Conservation (phyloP, 2,329 filamentous ascomycete genomes). For the Pleurostoma richardsiae region DNA sequence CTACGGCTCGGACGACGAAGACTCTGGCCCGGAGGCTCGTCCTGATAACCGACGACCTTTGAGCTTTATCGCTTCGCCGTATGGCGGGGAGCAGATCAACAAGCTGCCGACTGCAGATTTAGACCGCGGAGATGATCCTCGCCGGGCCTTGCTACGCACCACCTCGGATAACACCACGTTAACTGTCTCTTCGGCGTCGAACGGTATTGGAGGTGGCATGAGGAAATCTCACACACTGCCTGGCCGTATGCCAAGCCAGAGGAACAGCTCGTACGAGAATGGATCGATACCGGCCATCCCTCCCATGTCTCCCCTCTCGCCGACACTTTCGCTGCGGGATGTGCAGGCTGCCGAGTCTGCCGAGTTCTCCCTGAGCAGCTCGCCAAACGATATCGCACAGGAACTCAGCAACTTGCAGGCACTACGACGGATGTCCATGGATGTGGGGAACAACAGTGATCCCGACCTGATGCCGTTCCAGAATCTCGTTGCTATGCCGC, state of each 20-base stretch:
- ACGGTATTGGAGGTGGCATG: slow-evolving; percentile 24
- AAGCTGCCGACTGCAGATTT: slow-evolving; percentile 18
- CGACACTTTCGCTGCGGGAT: slow-evolving; percentile 47
- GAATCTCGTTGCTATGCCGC: slow-evolving; percentile 62
- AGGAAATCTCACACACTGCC: slow-evolving; percentile 40
- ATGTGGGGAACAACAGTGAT: slow-evolving; percentile 68
- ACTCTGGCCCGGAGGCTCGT: slow-evolving; percentile 33
- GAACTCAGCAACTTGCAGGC: slow-evolving; percentile 91
- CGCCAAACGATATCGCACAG: slow-evolving; percentile 83
- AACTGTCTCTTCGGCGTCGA: slow-evolving; percentile 15
- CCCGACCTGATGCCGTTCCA: slow-evolving; percentile 74
- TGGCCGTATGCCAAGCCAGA: slow-evolving; percentile 30
- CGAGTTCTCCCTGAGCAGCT: slow-evolving; percentile 80
- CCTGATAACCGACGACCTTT: slow-evolving; percentile 55
- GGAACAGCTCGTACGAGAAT: slow-evolving; percentile 34
- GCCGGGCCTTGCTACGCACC: slow-evolving; percentile 37
- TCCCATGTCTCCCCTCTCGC: slow-evolving; percentile 41
- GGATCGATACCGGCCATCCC: slow-evolving; percentile 21
- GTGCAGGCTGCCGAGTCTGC: slow-evolving; percentile 58
- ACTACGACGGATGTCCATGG: slow-evolving; percentile 90
- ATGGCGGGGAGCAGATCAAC: slow-evolving; percentile 46
- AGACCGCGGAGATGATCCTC: slow-evolving; percentile 26
- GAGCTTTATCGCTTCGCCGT: slow-evolving; percentile 64
- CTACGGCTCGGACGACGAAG: slow-evolving; percentile 73
- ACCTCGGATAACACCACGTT: slow-evolving; percentile 36